These are phyloP conservation scores for Fusarium sarcochroum DNA, from an alignment of 2,329 filamentous ascomycete genomes.

Conservation along the genomic window DNA sequence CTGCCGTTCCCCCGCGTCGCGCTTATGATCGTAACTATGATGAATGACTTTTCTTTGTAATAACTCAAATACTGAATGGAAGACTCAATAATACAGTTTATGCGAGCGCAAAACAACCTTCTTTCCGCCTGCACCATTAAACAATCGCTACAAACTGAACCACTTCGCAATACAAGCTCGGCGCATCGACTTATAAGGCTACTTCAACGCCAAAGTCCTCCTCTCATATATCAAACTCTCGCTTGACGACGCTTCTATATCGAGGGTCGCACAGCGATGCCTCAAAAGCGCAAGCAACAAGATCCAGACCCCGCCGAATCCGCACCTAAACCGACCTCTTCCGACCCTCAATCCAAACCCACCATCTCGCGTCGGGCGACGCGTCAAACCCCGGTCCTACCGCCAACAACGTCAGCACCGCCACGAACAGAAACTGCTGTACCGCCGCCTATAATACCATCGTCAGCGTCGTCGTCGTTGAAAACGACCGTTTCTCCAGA, in stretches of 20 bases:
- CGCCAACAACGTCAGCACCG: slow-evolving; percentile 46
- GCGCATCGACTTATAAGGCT: slow-evolving; percentile 8
- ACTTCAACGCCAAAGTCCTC: not conserved
- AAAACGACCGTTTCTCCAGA: slow-evolving; percentile 21
- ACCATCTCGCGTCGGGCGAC: slow-evolving; percentile 55
- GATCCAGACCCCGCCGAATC: slow-evolving; percentile 46
- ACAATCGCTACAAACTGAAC: not conserved
- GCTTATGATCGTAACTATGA: slow-evolving; percentile 14
- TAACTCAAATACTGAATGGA: not conserved
- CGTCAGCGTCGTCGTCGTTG: slow-evolving; percentile 15
- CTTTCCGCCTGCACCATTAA: not conserved
- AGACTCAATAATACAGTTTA: not conserved
- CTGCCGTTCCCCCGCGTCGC: slow-evolving; percentile 30
- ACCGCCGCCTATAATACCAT: slow-evolving; percentile 36
- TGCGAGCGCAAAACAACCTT: not conserved
- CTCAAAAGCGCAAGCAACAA: slow-evolving; percentile 56
- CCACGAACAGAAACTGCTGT: slow-evolving; percentile 39
- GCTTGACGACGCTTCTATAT: slow-evolving; percentile 1
- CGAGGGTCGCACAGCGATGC: slow-evolving; percentile 50
- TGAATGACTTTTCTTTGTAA: slow-evolving; percentile 16
- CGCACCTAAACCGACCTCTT: slow-evolving; percentile 15
- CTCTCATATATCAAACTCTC: not conserved
- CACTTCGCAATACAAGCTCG: not conserved
- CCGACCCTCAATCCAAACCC: slow-evolving; percentile 35
- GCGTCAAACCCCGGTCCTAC: slow-evolving; percentile 56